Evolutionary conservation across 1,139 yeast genomes (phyloP), one percentile per base, ranked within the genome.

Genomic region (Geotrichum candidum): DNA sequence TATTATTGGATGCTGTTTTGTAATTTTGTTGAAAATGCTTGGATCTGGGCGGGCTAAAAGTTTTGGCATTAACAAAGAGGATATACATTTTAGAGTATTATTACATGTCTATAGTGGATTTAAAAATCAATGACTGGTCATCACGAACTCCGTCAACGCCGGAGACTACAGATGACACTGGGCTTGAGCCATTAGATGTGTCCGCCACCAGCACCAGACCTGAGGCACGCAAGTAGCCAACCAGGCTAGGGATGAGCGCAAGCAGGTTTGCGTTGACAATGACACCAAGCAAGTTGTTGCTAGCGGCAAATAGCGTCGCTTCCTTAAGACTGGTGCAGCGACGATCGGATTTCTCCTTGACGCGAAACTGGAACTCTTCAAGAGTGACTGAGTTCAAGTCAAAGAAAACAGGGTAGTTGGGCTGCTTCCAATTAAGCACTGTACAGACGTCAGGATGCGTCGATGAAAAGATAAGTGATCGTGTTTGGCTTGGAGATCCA

Each of bases 341-440:
- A 13, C 77, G 68, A 59, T 81, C 82, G 54, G 75, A 77, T 53
- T 71, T 69, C 23, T 61, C 70, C 29, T 70, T 65, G 55, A 74
- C 72, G 55, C 38, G 46, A 53, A 60, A 64, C 22, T 56, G 38
- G 41, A 70, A 71, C 74, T 83, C 45, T 78, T 78, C 48, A 31
- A 67, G 63, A 13, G 64, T 59, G 27, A 70, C 63, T 0, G 69
- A 72, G 55, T 84, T 87, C 83, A 92, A 84, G 59, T 86, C 84
- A 74, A 89, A 88, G 68, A 94, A 87, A 0, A 94, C 98, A 0
- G 99, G 97, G 75, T 88, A 94, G 74, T 92, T 94, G 4, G 99
- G 99, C 75, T 94, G 99, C 74, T 94, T 94, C 99, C 99, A 94
- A 74, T 94, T 94, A 68, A 94, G 78, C 57, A 90, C 88, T 23